Evolutionary conservation across 305 asterid species (phyloP).

Genomic region (Rubia tinctorum): DNA sequence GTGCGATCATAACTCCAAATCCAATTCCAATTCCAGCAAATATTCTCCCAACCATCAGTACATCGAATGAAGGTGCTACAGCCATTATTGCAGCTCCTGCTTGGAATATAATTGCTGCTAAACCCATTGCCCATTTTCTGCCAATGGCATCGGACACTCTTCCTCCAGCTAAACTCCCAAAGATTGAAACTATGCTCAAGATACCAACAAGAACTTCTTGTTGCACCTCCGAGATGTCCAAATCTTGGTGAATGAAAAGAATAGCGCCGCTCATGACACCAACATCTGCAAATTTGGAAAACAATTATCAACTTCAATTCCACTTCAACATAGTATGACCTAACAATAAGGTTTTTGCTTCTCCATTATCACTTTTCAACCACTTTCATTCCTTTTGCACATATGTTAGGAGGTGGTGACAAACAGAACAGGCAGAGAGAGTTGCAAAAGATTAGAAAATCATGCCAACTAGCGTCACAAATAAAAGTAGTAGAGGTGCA

Average conservation of each 20-base stretch:
- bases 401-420: background rate
- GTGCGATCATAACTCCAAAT: conserved; percentile 91
- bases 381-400: background rate
- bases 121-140: conserved; percentile 93
- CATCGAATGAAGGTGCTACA: conserved; percentile 59
- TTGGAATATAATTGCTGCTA: conserved; percentile 81
- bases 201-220: conserved; percentile 77
- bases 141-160: conserved; percentile 87
- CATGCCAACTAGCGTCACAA: background rate
- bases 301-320: background rate
- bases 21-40: conserved; percentile 88
- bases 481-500: background rate
- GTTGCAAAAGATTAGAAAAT: background rate
- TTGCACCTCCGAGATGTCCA: conserved; percentile 75
- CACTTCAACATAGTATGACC: background rate
- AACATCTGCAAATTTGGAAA: conserved; percentile 54
- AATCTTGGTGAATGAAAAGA: conserved; percentile 72
- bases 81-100: conserved; percentile 80
- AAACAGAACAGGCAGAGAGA: background rate
- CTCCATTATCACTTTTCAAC: background rate
- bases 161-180: conserved; percentile 86
- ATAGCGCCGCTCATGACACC: conserved; percentile 98
- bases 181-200: conserved; percentile 72
- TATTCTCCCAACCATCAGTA: conserved; percentile 75
- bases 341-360: background rate